Evolutionary conservation across 495 filamentous ascomycete genomes (phyloP), one percentile per base, ranked within the genome.

Genomic region (Rostrohypoxylon terebratum): DNA sequence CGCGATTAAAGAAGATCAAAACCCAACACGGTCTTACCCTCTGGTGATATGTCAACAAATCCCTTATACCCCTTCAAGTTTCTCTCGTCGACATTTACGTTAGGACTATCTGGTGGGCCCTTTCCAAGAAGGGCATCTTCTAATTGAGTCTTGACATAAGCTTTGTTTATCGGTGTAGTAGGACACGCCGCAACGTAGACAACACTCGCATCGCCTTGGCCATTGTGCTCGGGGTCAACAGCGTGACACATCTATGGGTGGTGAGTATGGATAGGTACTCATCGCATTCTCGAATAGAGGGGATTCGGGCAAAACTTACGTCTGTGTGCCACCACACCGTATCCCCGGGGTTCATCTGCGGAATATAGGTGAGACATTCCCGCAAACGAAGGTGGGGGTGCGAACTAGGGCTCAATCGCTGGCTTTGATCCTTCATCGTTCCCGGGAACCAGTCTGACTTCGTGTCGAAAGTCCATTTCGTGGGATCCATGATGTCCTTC

Each of bases 371-470:
- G 23, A 53, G 21, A 25, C 48, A 53, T 28, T 53, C 23, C 13
- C 23, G 21, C 13, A 53, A 53, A n/a, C 48, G 48, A 53, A 53
- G 48, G 13, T 53, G 48, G n/a, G 48, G 48, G 28, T 53, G 48
- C 21, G 48, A 53, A 31, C 21, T n/a, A 31, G 23, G 48, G 28
- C 48, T 53, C 20, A 53, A 53, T 53, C 48, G 48, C 48, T 53
- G 48, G 48, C 48, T 53, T 23, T 53, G 48, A 0, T 53, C 14
- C 23, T 53, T 53, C 48, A 53, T 53, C 21, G 48, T 53, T 23
- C 48, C 48, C 48, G 48, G 48, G 23, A 53, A 53, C 48, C 48
- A 53, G 48, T 23, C 23, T 3, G 23, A 53, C 48, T 53, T 13
- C 10, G 9, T 3, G 8, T 53, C 48, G 8, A 53, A 31, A 13